Percentiles rank a stretch among this genome's conserved stretches.
phyloP scores from a whole-genome alignment of 345 rosid species.

The Hibiscus trionum region DNA sequence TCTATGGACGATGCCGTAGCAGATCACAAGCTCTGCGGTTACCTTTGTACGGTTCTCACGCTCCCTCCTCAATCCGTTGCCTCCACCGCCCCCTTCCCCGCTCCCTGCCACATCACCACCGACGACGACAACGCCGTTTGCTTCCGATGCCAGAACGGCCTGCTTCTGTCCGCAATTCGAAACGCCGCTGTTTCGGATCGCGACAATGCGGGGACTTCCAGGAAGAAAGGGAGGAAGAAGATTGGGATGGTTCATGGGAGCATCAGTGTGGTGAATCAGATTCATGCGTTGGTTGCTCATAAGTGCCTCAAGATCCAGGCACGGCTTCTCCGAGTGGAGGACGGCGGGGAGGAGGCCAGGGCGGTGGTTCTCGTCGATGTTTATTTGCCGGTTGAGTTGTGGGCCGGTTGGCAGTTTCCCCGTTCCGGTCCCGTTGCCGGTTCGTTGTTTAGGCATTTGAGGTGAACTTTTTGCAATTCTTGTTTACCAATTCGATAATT shows the following conservation, averaged over 20 bases:
- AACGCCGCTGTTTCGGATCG: background rate
- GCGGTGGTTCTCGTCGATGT: constrained; percentile 72
- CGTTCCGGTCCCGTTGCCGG: constrained; percentile 48
- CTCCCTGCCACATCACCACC: constrained; percentile 41
- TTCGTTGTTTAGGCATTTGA: constrained; percentile 63
- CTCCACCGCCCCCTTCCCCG: constrained; percentile 3
- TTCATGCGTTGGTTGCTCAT: constrained; percentile 45
- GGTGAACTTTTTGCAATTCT: constrained; percentile 23
- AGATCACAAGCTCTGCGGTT: constrained; percentile 70
- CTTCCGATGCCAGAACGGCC: constrained; percentile 41
- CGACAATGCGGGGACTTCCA: constrained; percentile 14
- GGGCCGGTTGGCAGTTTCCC: constrained; percentile 90
- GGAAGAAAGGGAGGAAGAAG: constrained; percentile 31
- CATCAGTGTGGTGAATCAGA: constrained; percentile 59
- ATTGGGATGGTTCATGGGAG: constrained; percentile 79
- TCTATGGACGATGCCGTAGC: constrained; percentile 18
- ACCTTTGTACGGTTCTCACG: constrained; percentile 48
- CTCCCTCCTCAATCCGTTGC: constrained; percentile 13
- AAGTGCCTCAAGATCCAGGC: constrained; percentile 49
- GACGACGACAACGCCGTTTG: constrained; percentile 27
- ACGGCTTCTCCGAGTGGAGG: constrained; percentile 36
- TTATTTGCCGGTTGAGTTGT: constrained; percentile 49
- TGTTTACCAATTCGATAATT: background rate
- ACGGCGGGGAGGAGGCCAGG: constrained; percentile 35
- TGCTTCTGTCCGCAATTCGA: constrained; percentile 21